Percentiles rank a stretch among this genome's conserved stretches.
These are phyloP conservation scores for Artemisia annua DNA, from an alignment of 129 eudicot species.

Conservation along the genomic window DNA sequence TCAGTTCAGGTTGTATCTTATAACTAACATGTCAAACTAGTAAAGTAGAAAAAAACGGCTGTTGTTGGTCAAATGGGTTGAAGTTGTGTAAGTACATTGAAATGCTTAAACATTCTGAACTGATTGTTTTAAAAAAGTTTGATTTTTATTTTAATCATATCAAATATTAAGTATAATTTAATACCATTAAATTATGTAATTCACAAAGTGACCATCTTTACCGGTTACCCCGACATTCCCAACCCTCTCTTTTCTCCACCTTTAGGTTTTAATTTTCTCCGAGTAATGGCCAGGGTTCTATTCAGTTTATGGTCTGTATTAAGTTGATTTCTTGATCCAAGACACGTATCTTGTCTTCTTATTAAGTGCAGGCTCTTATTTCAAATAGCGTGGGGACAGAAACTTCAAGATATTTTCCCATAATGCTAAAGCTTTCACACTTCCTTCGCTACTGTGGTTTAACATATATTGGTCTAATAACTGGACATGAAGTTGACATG, in stretches of 20 bases:
- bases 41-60: background rate
- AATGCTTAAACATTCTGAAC: background rate
- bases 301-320: background rate
- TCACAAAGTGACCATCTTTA: background rate
- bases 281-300: background rate
- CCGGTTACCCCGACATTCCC: background rate
- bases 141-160: background rate
- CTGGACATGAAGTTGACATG: conserved; percentile 59
- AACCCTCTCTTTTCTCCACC: background rate
- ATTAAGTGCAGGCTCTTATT: conserved; percentile 64
- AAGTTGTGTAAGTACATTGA: background rate
- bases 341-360: conserved; percentile 14
- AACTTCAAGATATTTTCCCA: conserved; percentile 40
- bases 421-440: conserved; percentile 54
- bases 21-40: background rate
- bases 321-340: background rate
- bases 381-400: conserved; percentile 55
- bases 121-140: background rate
- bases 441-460: conserved; percentile 57
- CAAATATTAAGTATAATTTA: background rate
- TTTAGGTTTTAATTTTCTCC: background rate
- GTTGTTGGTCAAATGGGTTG: background rate
- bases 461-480: conserved; percentile 63
- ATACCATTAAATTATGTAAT: background rate
- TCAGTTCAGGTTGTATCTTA: background rate